Evolutionary conservation across 345 rosid genomes (phyloP).

Genomic region (Lepidium aucheri): DNA sequence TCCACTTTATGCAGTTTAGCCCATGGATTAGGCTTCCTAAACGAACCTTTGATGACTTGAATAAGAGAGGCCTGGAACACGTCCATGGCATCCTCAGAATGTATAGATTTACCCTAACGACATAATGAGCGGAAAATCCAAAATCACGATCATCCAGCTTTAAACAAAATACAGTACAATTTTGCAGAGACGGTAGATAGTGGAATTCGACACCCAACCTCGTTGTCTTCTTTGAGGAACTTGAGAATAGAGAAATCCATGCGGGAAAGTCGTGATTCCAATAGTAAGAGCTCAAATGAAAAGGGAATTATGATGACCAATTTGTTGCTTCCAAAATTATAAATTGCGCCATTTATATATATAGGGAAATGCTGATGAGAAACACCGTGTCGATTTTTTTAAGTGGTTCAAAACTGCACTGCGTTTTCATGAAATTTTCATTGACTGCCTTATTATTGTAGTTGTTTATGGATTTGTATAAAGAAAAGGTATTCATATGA

Average conservation of each 20-base stretch:
- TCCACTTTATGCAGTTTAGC: background rate
- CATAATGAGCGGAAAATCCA: background rate
- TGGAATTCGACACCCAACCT: slow-evolving; percentile 32
- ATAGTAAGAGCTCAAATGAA: background rate
- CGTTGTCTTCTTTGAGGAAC: slow-evolving; percentile 77
- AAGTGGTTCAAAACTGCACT: background rate
- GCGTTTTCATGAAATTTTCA: background rate
- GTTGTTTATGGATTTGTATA: too few species aligned
- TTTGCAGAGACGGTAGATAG: background rate
- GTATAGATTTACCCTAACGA: slow-evolving; percentile 59
- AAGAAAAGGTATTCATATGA: too few species aligned
- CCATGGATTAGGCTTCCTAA: background rate
- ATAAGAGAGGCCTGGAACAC: slow-evolving; percentile 69
- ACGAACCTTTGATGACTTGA: slow-evolving; percentile 61
- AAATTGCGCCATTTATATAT: background rate
- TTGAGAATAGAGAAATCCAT: slow-evolving; percentile 64
- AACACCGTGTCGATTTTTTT: background rate
- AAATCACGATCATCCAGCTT: slow-evolving; percentile 1
- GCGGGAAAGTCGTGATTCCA: background rate
- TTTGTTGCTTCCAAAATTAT: background rate
- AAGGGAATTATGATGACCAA: background rate
- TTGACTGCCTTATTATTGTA: background rate
- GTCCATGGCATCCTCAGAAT: slow-evolving; percentile 63
- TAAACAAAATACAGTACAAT: background rate
- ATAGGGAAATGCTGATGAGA: background rate